A percentile compares a stretch with the other conserved stretches of the same genome.
Evolutionary conservation across 345 rosid genomes (phyloP).

Genomic region (Eucalyptus erythrocorys): DNA sequence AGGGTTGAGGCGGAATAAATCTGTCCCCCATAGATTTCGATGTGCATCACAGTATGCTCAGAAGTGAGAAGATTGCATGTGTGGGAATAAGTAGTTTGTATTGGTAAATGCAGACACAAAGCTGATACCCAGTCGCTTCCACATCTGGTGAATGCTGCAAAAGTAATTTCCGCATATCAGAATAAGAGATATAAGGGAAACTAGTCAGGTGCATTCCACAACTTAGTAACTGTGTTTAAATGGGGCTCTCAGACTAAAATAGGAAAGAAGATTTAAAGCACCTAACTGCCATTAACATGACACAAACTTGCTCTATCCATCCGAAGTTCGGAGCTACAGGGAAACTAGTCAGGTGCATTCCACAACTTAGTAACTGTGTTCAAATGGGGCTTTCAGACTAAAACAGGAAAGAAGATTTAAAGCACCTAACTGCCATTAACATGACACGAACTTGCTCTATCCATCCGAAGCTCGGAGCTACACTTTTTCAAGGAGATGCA

Average conservation of each 20-base stretch:
- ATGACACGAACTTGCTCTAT: background rate
- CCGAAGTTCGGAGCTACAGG: background rate
- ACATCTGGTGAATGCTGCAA: background rate
- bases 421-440: background rate
- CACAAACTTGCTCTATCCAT: background rate
- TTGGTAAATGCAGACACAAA: background rate
- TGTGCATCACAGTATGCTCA: background rate
- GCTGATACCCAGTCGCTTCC: background rate
- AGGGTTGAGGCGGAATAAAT: background rate
- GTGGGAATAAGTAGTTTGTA: background rate
- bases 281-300: background rate
- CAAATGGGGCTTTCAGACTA: too few species aligned
- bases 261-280: background rate
- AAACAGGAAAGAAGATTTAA: too few species aligned
- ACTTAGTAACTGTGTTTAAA: too few species aligned
- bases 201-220: too few species aligned
- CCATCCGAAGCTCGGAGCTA: background rate
- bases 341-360: too few species aligned
- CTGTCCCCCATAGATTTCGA: background rate
- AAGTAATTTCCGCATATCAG: background rate
- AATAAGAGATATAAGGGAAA: background rate
- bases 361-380: too few species aligned
- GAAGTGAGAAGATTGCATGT: background rate
- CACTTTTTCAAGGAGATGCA: background rate
- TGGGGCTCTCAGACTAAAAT: too few species aligned